Base-by-base conservation (phyloP, 169 alveolate species). In the Theileria orientalis region DNA sequence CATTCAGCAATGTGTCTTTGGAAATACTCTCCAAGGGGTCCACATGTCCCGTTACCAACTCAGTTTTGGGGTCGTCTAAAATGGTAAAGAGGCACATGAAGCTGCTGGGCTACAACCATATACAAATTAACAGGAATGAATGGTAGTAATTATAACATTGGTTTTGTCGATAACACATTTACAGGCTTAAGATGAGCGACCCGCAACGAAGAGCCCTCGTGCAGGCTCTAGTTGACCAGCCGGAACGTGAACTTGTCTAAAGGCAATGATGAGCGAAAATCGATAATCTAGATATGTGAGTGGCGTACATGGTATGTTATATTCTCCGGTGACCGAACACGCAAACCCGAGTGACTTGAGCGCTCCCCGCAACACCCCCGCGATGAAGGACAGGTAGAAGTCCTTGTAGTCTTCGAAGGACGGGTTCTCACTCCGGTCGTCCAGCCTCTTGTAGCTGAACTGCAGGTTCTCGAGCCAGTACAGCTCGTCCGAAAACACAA, bases 291-390 rank as follows among this genome's bases (percentile, higher is more conserved):
- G 13, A 5, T n/a, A 33, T 44, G 9, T 21, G 13, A 0, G 11
- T 9, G 46, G 69, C 83, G 1, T 42, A 82, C 84, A 72, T 3
- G 67, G 40, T 9, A 44, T 83, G 1, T 73, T 86, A 3, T 61
- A 41, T 30, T 35, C 54, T 6, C 82, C 83, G 9, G 57, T 27
- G 16, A 82, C 89, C 16, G 79, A 44, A 21, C 75, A 70, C 8
- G 79, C 32, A 30, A 82, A 40, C n/a, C 89, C 89, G 5, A 82
- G 70, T 19, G 89, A 74, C 27, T 71, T 83, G 70, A 82, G 69
- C n/a, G 80, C n/a, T 8, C 89, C 89, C 16, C 74, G 47, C 32
- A 82, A 25, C 16, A 82, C 74, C 6, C 89, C 89, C 3, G 85
- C 29, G 1, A 74, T 40, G 16, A 82, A 67, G 33, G 66, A 57